Evolutionary conservation across 2,329 filamentous ascomycete genomes (phyloP), one percentile per base, ranked within the genome.

Genomic region (Verticillium tricorpus): DNA sequence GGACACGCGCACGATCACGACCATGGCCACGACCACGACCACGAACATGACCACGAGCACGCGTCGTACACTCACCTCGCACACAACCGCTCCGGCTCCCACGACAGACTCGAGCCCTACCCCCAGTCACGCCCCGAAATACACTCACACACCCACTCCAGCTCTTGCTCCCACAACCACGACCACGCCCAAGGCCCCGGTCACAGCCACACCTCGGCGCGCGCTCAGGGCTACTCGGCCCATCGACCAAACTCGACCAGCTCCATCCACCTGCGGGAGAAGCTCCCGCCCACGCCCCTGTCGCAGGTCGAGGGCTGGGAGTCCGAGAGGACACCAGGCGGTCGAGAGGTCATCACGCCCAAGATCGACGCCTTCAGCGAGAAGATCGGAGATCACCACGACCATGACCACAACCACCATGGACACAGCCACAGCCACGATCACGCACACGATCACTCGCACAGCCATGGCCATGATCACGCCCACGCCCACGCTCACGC

Each of bases 281-380:
- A 74, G 63, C 56, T 65, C 17, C 66, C 69, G 39, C 74, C 75
- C 4, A 68, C 70, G 3, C 70, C 73, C 28, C 67, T 75, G 19
- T 73, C 72, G 34, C 70, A 73, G 8, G 67, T 73, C 62, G 69
- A 74, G 2, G 77, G 77, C 50, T 80, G 78, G 77, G 77, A 73
- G 62, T 71, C 74, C 40, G 76, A 76, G 57, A 74, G 67, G 45
- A 79, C 77, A 3, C 70, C 74, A 1, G 76, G 77, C 57, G 78
- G 77, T 6, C 77, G 74, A 65, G 73, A 73, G 14, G 66, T 80
- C 39, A 66, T 81, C 37, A 73, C 74, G 2, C 74, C 72, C 2
- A 64, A 58, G 28, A 56, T 58, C 25, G 64, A 55, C 60, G 63
- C 34, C 60, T 68, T 22, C 57, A n/a, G 45, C 6, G 45, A 50